Evolutionary conservation across 371 early-diverging fungal species (phyloP), one percentile per base, ranked within the genome.

Genomic region (Synchytrium microbalum): DNA sequence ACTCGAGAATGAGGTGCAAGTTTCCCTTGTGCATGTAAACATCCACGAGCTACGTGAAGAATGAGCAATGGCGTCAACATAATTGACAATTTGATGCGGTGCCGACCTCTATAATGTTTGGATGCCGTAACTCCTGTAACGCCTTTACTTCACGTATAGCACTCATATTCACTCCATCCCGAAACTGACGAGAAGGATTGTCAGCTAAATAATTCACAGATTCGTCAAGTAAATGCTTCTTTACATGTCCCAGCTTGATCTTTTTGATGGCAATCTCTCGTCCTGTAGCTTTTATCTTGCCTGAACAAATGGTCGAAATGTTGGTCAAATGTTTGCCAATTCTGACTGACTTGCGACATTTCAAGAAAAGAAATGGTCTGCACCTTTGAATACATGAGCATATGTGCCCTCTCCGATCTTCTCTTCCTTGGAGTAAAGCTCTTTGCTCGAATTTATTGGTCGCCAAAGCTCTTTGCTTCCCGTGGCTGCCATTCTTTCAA

Each of bases 341-440:
- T 13, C 25, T 14, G n/a, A 51, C 24, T 63, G 33, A n/a, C n/a
- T n/a, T n/a, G n/a, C n/a, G n/a, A n/a, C n/a, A n/a, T n/a, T n/a
- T n/a, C n/a, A n/a, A n/a, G n/a, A n/a, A n/a, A 54, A n/a, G 10
- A 63, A 62, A 24, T 24, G 54, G 58, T 63, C 64, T 64, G 61
- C 80, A 78, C 94, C 94, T 63, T 81, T 72, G 70, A 92, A 95
- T 0, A 96, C 94, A 16, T 91, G 91, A 61, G 97, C 97, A 67
- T 92, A 96, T 52, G 94, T 92, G 73, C 97, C 97, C 74, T 94
- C 94, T 64, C 97, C 97, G 61, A 96, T 84, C 77, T 93, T 94
- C 65, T 70, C 71, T 28, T 72, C 73, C 64, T 78, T 78, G 3
- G 60, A 13, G 66, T 70, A 77, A 8, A 25, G 13, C 13, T 55